Conservation (phyloP, 2,329 filamentous ascomycete species). For the Massarina eburnea region DNA sequence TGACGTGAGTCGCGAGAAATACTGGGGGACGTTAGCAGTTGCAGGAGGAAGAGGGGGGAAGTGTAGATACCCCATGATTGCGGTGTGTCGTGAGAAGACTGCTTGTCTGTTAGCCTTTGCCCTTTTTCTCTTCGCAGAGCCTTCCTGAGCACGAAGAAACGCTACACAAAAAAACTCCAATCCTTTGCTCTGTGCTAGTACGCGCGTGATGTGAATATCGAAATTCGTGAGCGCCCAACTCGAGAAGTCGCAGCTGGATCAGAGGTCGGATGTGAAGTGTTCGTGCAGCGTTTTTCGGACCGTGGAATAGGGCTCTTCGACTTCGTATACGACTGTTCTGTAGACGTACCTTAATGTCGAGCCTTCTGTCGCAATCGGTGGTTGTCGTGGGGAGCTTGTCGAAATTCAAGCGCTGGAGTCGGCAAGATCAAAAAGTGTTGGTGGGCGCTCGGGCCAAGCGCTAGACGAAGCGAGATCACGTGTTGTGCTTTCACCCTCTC, state of each 20-base stretch:
- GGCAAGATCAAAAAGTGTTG: constrained; percentile 1
- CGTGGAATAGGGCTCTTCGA: background rate
- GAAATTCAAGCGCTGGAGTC: constrained; percentile 18
- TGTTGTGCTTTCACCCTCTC: background rate
- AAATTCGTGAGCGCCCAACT: background rate
- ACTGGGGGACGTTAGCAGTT: constrained; percentile 57
- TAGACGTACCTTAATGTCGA: constrained; percentile 35
- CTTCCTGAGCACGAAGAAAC: background rate
- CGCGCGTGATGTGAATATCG: background rate
- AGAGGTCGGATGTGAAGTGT: background rate
- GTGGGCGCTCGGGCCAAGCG: constrained; percentile 1
- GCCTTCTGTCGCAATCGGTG: constrained; percentile 40
- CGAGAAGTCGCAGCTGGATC: background rate
- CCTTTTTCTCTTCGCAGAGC: constrained; percentile 5
- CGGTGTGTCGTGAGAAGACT: constrained; percentile 50
- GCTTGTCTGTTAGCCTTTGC: constrained; percentile 27
- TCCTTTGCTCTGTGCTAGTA: background rate
- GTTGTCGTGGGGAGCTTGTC: constrained; percentile 36
- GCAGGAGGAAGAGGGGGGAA: constrained; percentile 5
- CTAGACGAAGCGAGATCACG: constrained; percentile 2
- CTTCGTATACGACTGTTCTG: background rate
- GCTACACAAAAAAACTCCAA: background rate
- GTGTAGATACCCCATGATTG: constrained; percentile 55
- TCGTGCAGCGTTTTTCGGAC: constrained; percentile 1
- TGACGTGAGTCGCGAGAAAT: constrained; percentile 99